Evolutionary conservation across 2,329 filamentous ascomycete genomes (phyloP).

Genomic region (Ceratocystis variospora): DNA sequence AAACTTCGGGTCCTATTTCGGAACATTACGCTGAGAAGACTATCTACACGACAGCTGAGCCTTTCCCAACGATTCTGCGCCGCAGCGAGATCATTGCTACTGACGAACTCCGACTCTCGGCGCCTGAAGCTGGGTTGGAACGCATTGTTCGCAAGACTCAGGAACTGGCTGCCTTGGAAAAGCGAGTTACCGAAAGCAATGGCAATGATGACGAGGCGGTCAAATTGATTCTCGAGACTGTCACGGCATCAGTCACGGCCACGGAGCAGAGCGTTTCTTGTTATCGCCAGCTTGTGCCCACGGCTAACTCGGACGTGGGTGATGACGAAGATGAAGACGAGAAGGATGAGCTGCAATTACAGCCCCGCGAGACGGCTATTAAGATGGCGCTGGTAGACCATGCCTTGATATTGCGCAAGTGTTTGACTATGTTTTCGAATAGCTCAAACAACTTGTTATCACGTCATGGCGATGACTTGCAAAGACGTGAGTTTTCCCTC

Average conservation of each 20-base stretch:
- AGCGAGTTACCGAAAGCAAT: conserved; percentile 51
- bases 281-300: conserved; percentile 62
- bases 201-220: conserved; percentile 49
- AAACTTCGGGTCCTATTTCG: conserved; percentile 51
- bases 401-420: conserved; percentile 73
- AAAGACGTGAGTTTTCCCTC: conserved; percentile 42
- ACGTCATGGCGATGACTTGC: conserved; percentile 44
- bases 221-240: conserved; percentile 56
- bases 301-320: conserved; percentile 30
- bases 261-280: conserved; percentile 65
- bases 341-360: conserved; percentile 36
- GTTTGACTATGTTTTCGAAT: conserved; percentile 54
- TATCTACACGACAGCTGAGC: conserved; percentile 67
- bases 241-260: conserved; percentile 61
- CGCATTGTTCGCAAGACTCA: conserved; percentile 81
- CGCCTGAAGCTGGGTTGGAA: conserved; percentile 80
- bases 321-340: conserved; percentile 22
- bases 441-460: conserved; percentile 46
- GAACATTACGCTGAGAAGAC: conserved; percentile 74
- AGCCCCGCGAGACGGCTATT: conserved; percentile 60
- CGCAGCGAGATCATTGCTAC: conserved; percentile 69
- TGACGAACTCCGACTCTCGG: conserved; percentile 51
- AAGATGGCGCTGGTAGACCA: conserved; percentile 80
- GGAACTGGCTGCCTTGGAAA: conserved; percentile 66
- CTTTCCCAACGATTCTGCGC: conserved; percentile 81